A percentile compares a stretch with the other conserved stretches of the same genome.
These are phyloP conservation scores for Boletus coccyginus DNA, from an alignment of 768 basidiomycete genomes.

Conservation along the genomic window DNA sequence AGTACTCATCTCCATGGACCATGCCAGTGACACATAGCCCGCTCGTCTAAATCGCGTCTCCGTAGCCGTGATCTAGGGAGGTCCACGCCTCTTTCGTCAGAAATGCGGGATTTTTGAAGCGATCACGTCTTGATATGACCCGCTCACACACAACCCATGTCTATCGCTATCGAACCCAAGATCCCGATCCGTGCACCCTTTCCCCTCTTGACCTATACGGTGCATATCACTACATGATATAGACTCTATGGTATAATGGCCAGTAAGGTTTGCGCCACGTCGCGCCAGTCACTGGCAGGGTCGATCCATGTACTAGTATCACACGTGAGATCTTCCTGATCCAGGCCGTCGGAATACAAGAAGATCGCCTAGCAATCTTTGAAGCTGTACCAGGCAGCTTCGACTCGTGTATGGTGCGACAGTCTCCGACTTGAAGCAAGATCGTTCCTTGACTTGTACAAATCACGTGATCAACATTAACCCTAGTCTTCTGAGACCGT, in stretches of 20 bases:
- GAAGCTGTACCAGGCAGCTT: neutral
- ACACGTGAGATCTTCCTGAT: neutral
- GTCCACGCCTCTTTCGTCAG: neutral
- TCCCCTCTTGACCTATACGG: neutral
- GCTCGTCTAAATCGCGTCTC: neutral
- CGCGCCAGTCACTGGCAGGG: too few species aligned
- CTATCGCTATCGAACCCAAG: neutral
- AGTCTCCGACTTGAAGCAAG: too few species aligned
- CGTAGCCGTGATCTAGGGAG: too few species aligned
- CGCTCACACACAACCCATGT: neutral
- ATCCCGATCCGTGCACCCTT: neutral
- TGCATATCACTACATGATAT: too few species aligned
- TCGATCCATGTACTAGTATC: neutral
- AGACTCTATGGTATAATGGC: too few species aligned
- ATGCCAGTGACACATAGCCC: neutral
- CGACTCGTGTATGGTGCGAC: neutral
- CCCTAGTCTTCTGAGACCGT: neutral
- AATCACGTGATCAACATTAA: slow-evolving; percentile 20
- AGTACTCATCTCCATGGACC: neutral
- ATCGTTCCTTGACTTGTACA: neutral
- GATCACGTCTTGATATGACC: neutral
- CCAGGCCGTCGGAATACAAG: too few species aligned
- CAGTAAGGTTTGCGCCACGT: neutral
- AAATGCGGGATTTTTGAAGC: neutral
- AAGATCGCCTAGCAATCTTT: neutral